Base-by-base conservation (phyloP, 2,329 filamentous ascomycete genomes). In the Sporothrix inflata region DNA sequence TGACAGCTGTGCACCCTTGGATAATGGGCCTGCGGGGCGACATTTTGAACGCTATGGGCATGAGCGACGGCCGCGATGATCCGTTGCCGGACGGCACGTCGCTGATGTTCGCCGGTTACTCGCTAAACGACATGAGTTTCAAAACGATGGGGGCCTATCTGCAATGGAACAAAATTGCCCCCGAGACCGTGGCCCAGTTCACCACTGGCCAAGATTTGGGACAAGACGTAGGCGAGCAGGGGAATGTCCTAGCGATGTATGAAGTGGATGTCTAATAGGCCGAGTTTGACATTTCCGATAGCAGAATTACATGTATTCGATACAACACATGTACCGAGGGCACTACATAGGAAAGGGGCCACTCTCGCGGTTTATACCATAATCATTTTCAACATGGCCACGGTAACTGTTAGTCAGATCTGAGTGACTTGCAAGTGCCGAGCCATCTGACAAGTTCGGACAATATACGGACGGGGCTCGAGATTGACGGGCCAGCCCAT, bases 1-100 rank as follows among this genome's bases (percentile, higher is more conserved):
- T 75, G 14, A 63, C 51, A 3, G 34, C 72, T 1, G 63, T 74
- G 71, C 73, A 75, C 53, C 72, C 72, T 16, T 75, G 72, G 74
- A 63, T 73, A n/a, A 24, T 75, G 74, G 42, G 65, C 7, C 38
- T 71, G 27, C 67, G 71, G 6, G 69, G 40, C 24, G 68, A 74
- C 1, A 63, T 75, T 14, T 27, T 67, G 2, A 14, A 19, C 14
- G 45, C 45, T 19, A 16, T 47, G 45, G 11, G 12, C 45, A 16
- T 47, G 45, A 2, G 12, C 45, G 45, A 47, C 2, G 16, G 45
- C 5, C 5, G 19, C 4, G 45, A 12, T 2, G 14, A 47, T 16
- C 12, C 45, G 19, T 4, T 16, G 45, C 45, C 45, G 14, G 16
- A 1, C 12, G 16, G 5, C 16, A 47, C 45, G 12, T 14, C 12